Evolutionary conservation across 495 filamentous ascomycete genomes (phyloP), one percentile per base, ranked within the genome.

Genomic region (Aspergillus bridgeri): DNA sequence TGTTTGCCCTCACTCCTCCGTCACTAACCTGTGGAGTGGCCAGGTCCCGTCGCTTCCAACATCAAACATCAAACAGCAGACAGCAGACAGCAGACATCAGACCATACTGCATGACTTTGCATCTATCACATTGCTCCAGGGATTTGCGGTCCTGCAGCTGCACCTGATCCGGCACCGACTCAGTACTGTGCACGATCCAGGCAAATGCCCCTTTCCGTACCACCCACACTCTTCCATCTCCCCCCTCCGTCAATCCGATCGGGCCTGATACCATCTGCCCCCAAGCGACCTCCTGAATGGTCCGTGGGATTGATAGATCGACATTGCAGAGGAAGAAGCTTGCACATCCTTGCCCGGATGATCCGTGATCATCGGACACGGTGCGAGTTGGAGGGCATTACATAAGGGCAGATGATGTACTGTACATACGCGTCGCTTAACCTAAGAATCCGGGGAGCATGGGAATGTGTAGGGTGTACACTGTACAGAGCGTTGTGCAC

Each of bases 291-390:
- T 25, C n/a, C 53, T 54, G 21, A 53, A 42, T 49, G 57, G 51
- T 42, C 57, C 47, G 33, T 59, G 57, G 24, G n/a, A 15, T 29
- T 44, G 57, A 59, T 51, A 54, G 57, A 59, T 59, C 57, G 57
- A 54, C 57, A 53, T 48, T 59, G 57, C 57, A 59, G 51, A 51
- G 43, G 22, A 54, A 20, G 43, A 46, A 54, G 46, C 29, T 50
- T 49, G 57, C 33, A 42, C 54, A 59, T 59, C 57, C 45, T 54
- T 47, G 21, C 22, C 45, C 29, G 27, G 47, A 23, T 21, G n/a
- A 33, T 45, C 46, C 57, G 45, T 59, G 52, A 59, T 54, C 51
- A 50, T 33, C 53, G 24, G 33, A 5, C 6, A 15, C 17, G 7
- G 42, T n/a, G 42, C 21, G 24, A 19, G 24, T 23, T 27, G 42